Evolutionary conservation across 139 green algal genomes (phyloP).

Genomic region (Tetraselmis striata): DNA sequence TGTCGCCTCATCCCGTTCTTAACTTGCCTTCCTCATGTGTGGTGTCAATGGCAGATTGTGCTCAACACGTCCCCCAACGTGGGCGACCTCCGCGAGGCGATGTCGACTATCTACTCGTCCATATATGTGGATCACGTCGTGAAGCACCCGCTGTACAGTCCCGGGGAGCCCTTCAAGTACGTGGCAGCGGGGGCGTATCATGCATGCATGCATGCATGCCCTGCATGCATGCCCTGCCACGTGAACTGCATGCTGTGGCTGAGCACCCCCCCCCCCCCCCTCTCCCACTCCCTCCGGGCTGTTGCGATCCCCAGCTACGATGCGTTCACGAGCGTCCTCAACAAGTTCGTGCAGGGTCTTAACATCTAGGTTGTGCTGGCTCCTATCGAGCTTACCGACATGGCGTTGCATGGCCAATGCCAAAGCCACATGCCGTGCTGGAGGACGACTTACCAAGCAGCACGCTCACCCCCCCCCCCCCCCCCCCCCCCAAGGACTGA

Average conservation of each 20-base stretch:
- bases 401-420: too few relatives aligned
- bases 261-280: background rate
- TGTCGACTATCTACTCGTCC: slow-evolving; percentile 67
- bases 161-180: slow-evolving; percentile 68
- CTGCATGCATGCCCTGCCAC: too few relatives aligned
- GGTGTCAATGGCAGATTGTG: slow-evolving; percentile 65
- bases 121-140: slow-evolving; percentile 77
- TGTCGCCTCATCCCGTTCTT: too few relatives aligned
- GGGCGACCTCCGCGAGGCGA: slow-evolving; percentile 57
- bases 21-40: too few relatives aligned
- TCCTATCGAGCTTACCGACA: too few relatives aligned
- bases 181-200: background rate
- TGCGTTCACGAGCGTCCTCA: slow-evolving; percentile 35
- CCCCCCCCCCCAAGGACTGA: too few relatives aligned
- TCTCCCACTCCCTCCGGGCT: too few relatives aligned
- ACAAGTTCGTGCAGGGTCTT: slow-evolving; percentile 45
- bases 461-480: too few relatives aligned
- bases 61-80: slow-evolving; percentile 65
- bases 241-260: background rate
- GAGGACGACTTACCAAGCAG: too few relatives aligned
- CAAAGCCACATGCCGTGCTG: too few relatives aligned
- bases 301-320: slow-evolving; percentile 26
- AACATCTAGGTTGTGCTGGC: slow-evolving; percentile 27
- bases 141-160: slow-evolving; percentile 77
- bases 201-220: background rate